phyloP scores from a whole-genome alignment of 2,329 filamentous ascomycete genomes.

The Fusarium domesticum region DNA sequence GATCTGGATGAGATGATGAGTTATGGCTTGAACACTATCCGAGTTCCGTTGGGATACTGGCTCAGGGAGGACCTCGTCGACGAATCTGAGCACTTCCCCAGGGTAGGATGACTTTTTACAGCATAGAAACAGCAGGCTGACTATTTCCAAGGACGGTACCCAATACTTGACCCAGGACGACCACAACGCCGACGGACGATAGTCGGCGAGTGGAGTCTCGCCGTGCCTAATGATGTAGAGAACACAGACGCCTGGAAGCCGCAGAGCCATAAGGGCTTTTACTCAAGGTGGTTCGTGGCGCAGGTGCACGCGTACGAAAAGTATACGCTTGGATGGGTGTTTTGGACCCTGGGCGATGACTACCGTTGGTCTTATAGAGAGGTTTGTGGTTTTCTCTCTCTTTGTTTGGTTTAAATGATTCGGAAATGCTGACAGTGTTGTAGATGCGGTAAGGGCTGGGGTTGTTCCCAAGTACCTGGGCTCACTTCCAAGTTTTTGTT shows the following conservation, averaged over 20 bases:
- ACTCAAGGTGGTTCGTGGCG: constrained; percentile 26
- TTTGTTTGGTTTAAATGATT: no score
- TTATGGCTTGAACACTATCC: constrained; percentile 51
- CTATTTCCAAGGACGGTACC: constrained; percentile 35
- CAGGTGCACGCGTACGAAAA: constrained; percentile 25
- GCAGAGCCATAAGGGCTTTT: constrained; percentile 22
- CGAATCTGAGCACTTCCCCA: constrained; percentile 49
- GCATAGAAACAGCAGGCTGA: not conserved
- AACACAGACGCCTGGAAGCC: constrained; percentile 33
- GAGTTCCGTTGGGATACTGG: constrained; percentile 56
- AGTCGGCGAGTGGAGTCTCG: constrained; percentile 58
- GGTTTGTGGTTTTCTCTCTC: no score
- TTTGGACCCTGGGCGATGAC: constrained; percentile 25
- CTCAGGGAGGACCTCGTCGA: constrained; percentile 49
- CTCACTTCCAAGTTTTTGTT: constrained; percentile 19
- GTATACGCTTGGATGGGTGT: constrained; percentile 24
- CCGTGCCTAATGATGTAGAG: constrained; percentile 48
- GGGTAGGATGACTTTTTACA: constrained; percentile 4
- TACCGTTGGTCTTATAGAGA: constrained; percentile 28
- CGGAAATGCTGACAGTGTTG: constrained; percentile 1
- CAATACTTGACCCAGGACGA: constrained; percentile 46
- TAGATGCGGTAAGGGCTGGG: constrained; percentile 21
- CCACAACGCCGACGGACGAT: constrained; percentile 45
- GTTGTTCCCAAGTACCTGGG: constrained; percentile 23
- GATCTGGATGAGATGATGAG: constrained; percentile 50